phyloP scores from a whole-genome alignment of 371 early-diverging fungal genomes.

The Quaeritorhiza haematococci region DNA sequence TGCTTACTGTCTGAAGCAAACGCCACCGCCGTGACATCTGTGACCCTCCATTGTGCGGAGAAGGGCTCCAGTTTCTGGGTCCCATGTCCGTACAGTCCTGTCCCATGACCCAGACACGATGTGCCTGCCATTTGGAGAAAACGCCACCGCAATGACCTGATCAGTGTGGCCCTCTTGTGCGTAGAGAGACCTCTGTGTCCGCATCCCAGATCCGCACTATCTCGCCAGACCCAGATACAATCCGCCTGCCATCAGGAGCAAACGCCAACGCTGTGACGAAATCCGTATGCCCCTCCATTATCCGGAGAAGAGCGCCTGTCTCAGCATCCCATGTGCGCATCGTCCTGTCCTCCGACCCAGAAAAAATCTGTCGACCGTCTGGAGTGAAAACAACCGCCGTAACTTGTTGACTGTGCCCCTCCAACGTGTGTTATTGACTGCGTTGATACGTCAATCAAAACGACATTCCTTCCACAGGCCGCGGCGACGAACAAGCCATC shows the following conservation, averaged over 20 bases:
- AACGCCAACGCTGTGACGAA: slow-evolving; percentile 14
- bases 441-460: neutral
- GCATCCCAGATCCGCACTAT: slow-evolving; percentile 87
- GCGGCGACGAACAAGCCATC: no score
- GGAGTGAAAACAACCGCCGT: neutral
- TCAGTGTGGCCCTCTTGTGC: slow-evolving; percentile 58
- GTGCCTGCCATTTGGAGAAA: slow-evolving; percentile 65
- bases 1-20: slow-evolving; percentile 55
- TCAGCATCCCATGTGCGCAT: slow-evolving; percentile 82
- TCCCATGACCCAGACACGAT: slow-evolving; percentile 68
- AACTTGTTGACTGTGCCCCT: neutral
- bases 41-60: slow-evolving; percentile 60
- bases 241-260: slow-evolving; percentile 63
- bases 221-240: slow-evolving; percentile 74
- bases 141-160: slow-evolving; percentile 6
- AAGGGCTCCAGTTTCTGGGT: slow-evolving; percentile 76
- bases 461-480: neutral
- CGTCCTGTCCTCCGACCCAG: slow-evolving; percentile 87
- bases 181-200: slow-evolving; percentile 34
- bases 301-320: slow-evolving; percentile 36
- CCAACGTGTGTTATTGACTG: neutral
- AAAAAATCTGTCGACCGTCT: slow-evolving; percentile 69
- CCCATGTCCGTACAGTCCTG: slow-evolving; percentile 91
- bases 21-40: slow-evolving; percentile 58
- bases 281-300: slow-evolving; percentile 60